These are phyloP conservation scores for Phaeosphaeria sp. DNA, from an alignment of 2,329 filamentous ascomycete genomes.

Conservation along the genomic window DNA sequence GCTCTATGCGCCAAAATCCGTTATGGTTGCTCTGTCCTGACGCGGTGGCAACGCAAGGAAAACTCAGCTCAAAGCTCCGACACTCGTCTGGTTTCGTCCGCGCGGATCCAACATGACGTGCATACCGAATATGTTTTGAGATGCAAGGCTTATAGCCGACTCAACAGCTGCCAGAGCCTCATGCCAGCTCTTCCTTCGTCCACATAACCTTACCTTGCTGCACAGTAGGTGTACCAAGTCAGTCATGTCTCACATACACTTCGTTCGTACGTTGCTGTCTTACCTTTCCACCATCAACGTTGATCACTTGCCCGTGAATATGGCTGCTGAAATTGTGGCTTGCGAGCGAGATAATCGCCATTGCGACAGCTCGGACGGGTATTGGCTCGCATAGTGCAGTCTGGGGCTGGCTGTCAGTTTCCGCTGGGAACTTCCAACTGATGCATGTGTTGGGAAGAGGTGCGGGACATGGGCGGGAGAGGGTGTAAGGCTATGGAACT, in stretches of 20 bases:
- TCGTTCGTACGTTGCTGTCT: too few species aligned
- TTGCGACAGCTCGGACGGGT: constrained; percentile 50
- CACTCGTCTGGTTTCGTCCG: neutral
- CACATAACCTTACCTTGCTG: constrained; percentile 50
- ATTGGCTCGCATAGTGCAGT: constrained; percentile 50
- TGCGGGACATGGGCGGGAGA: neutral
- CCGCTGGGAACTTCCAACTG: neutral
- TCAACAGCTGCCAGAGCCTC: neutral
- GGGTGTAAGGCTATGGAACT: neutral
- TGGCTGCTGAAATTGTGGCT: constrained; percentile 55
- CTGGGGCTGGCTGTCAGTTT: constrained; percentile 8
- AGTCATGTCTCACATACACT: too few species aligned
- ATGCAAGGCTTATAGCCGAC: neutral
- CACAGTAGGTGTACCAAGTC: too few species aligned
- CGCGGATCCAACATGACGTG: neutral
- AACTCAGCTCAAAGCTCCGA: neutral
- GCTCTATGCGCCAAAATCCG: neutral
- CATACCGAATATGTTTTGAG: neutral
- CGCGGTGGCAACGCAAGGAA: constrained; percentile 1
- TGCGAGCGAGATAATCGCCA: constrained; percentile 54
- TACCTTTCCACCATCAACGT: constrained; percentile 51
- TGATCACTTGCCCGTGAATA: constrained; percentile 54
- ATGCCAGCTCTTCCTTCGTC: constrained; percentile 39
- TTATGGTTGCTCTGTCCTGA: neutral
- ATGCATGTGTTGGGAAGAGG: neutral